Evolutionary conservation across 441 rosid genomes (phyloP), one percentile per base, ranked within the genome.

Genomic region (Jatropha multifida): DNA sequence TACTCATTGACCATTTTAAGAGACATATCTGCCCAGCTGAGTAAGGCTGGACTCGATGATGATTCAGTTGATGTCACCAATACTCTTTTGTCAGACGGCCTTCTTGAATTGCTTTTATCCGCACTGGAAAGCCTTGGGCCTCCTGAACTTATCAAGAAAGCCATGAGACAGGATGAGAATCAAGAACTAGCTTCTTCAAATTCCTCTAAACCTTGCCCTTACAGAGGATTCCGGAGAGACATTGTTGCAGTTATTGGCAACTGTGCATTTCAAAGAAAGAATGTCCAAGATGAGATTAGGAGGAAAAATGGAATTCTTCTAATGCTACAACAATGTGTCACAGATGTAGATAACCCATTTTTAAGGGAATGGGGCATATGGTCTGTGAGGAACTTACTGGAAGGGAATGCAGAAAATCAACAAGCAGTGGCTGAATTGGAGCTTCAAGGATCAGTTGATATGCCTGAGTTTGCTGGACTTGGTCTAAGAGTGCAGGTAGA

Each of bases 351-450:
- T n/a, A 92, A 88, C 81, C 93, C 87, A 0, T 93, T 84, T 82
- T 69, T 91, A 76, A 92, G 96, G 74, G 96, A 95, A 78, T 95
- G 99, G 97, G 92, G 94, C 7, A 88, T 93, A 73, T 93, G 92
- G 96, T 75, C 87, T 7, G 69, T 85, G 69, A 88, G 95, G 79
- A 93, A 93, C 78, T 48, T 93, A 55, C 69, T 90, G 74, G 94
- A 90, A 82, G 93, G 93, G 73, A 93, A 93, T 78, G 48, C 78
- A 44, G 93, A 88, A 75, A 93, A 92, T 82, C 94, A 92, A 79
- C 75, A 81, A 58, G 81, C 73, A 4, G 94, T 95, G 0, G 86
- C 89, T 7, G 93, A 86, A 61, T 82, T 95, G 86, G 93, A 95
- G 87, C 80, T 92, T 76, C 92, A 88, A 84, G 92, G 90, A 32